A percentile compares a stretch with the other conserved stretches of the same genome.
phyloP scores from a whole-genome alignment of 805 yeast species.

The Candida piceae region DNA sequence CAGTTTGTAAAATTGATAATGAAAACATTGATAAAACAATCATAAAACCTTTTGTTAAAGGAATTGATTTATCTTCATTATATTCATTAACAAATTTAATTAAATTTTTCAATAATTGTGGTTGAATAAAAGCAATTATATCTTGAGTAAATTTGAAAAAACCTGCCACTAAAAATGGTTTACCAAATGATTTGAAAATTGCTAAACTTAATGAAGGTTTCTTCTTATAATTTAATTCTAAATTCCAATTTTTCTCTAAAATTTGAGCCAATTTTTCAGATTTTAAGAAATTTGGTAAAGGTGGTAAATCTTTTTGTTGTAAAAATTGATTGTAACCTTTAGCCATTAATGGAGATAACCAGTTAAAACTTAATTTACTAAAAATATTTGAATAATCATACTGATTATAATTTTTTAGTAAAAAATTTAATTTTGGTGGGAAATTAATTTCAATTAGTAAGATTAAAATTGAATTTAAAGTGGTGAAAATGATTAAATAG shows the following conservation, averaged over 20 bases:
- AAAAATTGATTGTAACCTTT: conserved; percentile 45
- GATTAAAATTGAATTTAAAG: conserved; percentile 37
- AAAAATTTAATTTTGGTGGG: conserved; percentile 28
- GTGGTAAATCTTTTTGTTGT: conserved; percentile 62
- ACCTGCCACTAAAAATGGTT: conserved; percentile 65
- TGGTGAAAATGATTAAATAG: conserved; percentile 18
- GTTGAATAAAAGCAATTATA: conserved; percentile 78
- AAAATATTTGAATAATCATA: conserved; percentile 45
- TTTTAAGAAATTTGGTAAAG: conserved; percentile 62
- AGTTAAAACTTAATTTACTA: conserved; percentile 47
- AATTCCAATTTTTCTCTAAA: conserved; percentile 58
- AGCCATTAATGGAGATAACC: conserved; percentile 58
- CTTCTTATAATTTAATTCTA: conserved; percentile 35
- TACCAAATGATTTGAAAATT: conserved; percentile 67
- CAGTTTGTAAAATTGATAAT: conserved; percentile 73
- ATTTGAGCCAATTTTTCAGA: conserved; percentile 45
- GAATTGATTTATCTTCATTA: conserved; percentile 42
- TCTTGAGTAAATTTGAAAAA: conserved; percentile 71
- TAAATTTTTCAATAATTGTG: conserved; percentile 67
- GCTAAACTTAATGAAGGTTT: conserved; percentile 38
- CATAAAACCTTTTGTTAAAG: conserved; percentile 70
- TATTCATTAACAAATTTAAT: conserved; percentile 57
- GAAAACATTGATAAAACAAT: conserved; percentile 71
- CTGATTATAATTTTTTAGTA: conserved; percentile 37
- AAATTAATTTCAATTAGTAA: conserved; percentile 42